Evolutionary conservation across 2,329 filamentous ascomycete genomes (phyloP).

Genomic region (Colletotrichum tropicicola): DNA sequence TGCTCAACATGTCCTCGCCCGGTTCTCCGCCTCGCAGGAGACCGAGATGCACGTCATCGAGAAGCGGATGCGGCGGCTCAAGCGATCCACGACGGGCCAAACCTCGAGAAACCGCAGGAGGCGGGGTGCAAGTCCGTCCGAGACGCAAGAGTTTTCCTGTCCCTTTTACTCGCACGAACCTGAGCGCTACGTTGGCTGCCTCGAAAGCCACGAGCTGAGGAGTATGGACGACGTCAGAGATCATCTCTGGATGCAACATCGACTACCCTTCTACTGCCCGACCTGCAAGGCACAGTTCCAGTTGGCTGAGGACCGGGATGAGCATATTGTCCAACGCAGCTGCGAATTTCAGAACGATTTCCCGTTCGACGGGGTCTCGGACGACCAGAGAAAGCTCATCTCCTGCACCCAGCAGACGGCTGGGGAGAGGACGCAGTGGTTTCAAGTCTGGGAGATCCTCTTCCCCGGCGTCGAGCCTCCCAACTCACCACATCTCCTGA

Average conservation of each 20-base stretch:
- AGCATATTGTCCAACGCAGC: background rate
- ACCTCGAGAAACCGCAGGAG: background rate
- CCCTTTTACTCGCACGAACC: background rate
- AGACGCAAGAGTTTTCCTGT: background rate
- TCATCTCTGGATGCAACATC: background rate
- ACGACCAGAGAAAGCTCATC: slow-evolving; percentile 9
- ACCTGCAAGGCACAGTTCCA: background rate
- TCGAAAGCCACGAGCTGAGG: background rate
- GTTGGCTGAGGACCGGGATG: background rate
- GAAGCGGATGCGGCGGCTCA: too few species aligned
- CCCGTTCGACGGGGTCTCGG: slow-evolving; percentile 33
- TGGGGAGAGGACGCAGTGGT: slow-evolving; percentile 34
- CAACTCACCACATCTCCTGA: background rate
- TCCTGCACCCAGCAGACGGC: background rate
- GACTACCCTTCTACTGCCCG: background rate
- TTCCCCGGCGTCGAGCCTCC: slow-evolving; percentile 21
- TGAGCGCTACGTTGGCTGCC: background rate
- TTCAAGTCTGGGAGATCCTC: slow-evolving; percentile 36
- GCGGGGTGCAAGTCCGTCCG: too few species aligned
- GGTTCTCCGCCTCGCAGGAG: too few species aligned
- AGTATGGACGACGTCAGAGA: background rate
- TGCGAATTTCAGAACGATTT: slow-evolving; percentile 17
- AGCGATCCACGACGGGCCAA: background rate
- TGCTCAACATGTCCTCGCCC: too few species aligned
- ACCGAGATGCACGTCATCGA: too few species aligned